phyloP scores from a whole-genome alignment of 495 filamentous ascomycete genomes.

The Annulohypoxylon bovei region DNA sequence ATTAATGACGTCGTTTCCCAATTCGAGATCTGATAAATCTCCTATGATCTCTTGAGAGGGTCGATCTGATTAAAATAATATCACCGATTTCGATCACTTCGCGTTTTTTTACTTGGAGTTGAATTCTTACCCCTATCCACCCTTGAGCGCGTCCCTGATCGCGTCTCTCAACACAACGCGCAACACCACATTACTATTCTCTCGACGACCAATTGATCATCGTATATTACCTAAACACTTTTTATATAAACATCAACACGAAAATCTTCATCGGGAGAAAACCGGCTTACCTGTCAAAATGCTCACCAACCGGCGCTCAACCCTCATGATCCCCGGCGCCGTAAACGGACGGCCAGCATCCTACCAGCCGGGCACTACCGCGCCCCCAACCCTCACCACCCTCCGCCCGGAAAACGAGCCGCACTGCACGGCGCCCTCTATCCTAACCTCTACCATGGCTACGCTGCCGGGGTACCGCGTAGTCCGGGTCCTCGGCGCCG shows the following conservation, averaged over 20 bases:
- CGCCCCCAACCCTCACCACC: conserved; percentile 13
- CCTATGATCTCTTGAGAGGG: conserved; percentile 18
- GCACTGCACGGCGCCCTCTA: conserved; percentile 22
- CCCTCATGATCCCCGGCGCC: conserved; percentile 34
- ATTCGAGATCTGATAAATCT: conserved; percentile 32
- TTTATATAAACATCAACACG: not conserved
- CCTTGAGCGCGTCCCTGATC: not conserved
- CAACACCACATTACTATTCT: not conserved
- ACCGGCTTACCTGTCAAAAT: conserved; percentile 22
- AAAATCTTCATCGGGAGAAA: not conserved
- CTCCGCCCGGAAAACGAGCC: conserved; percentile 33
- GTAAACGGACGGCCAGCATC: conserved; percentile 17
- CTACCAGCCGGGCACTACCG: not conserved
- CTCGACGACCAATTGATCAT: not conserved
- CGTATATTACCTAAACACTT: not conserved
- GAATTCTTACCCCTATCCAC: not conserved
- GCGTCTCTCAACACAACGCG: not conserved
- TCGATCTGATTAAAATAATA: conserved; percentile 12
- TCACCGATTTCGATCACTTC: conserved; percentile 6
- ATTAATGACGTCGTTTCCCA: conserved; percentile 26
- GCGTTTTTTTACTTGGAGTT: conserved; percentile 1
- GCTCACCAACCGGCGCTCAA: conserved; percentile 43
- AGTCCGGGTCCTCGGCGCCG: conserved; percentile 29
- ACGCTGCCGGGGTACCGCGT: conserved; percentile 35
- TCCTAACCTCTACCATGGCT: conserved; percentile 37